Evolutionary conservation across 345 rosid species (phyloP).

Genomic region (Nephelium lappaceum): DNA sequence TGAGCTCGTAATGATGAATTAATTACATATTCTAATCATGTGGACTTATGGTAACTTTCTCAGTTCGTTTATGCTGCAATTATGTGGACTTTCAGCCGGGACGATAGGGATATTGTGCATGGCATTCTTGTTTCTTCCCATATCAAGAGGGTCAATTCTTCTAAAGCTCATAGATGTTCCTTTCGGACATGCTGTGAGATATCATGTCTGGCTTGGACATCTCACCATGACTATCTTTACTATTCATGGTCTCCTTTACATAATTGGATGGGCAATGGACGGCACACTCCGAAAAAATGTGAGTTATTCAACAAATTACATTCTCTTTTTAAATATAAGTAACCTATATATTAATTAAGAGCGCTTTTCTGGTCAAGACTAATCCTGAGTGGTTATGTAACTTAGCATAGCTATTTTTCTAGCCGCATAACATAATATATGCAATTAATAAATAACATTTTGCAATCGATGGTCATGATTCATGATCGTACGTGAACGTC

Average conservation of each 20-base stretch:
- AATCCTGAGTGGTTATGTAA: too few relatives aligned
- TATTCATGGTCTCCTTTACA: conserved; percentile 67
- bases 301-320: conserved; percentile 19
- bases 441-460: too few relatives aligned
- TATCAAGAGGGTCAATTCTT: conserved; percentile 78
- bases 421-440: too few relatives aligned
- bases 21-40: too few relatives aligned
- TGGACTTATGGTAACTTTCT: neutral
- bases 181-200: conserved; percentile 77
- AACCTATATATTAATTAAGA: too few relatives aligned
- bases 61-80: conserved; percentile 44
- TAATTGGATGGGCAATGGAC: conserved; percentile 51
- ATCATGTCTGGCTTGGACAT: conserved; percentile 90
- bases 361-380: too few relatives aligned
- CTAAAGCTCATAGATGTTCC: conserved; percentile 75
- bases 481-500: too few relatives aligned
- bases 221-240: conserved; percentile 68
- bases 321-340: neutral
- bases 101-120: conserved; percentile 61
- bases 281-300: conserved; percentile 57
- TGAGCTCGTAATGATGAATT: too few relatives aligned
- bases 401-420: too few relatives aligned
- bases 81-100: conserved; percentile 58
- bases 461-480: too few relatives aligned
- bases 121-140: conserved; percentile 74